Evolutionary conservation across 78 protist species (phyloP), one percentile per base, ranked within the genome.

Genomic region (Andalucia godoyi): DNA sequence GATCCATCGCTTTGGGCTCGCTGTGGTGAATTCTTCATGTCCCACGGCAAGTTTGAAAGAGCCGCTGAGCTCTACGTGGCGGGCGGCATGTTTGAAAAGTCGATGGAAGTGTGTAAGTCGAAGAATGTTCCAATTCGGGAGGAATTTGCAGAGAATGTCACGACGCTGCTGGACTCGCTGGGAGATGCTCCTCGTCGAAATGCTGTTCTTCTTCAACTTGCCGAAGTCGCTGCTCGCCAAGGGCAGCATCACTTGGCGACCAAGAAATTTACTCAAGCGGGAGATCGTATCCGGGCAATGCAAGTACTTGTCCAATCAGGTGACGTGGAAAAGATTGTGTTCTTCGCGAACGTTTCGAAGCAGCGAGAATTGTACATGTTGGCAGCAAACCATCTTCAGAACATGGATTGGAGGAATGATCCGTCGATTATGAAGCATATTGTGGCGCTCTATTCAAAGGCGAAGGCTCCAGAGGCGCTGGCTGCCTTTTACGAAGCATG

Each of bases 341-440:
- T 57, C 66, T 84, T 82, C 29, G 90, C 94, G 30, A 57, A 36
- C 38, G 40, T 38, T n/a, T 72, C 86, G 33, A 49, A 79, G 9
- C 27, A 70, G 30, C 0, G 10, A 8, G 87, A 83, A 43, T 38
- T 88, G 9, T 88, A 70, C 57, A 65, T 88, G 40, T 2, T 82
- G 15, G 90, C 86, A 0, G 94, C 88, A 34, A 83, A 88, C 66
- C 78, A 84, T 54, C 81, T 88, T 40, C 90, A 83, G 61, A 52
- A 49, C 0, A 42, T 55, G 6, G 77, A 84, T 61, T 85, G 90
- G 94, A 67, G 81, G 43, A 33, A 9, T 13, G 68, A 80, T 43
- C 65, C 83, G 6, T 64, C 65, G 57, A 64, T 76, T 47, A 45
- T 72, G 59, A 77, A 75, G 67, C 1, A 33, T 45, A 84, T 88